These are phyloP conservation scores for Cyclotella kingstonii DNA, from an alignment of 108 stramenopile genomes.

Conservation along the genomic window DNA sequence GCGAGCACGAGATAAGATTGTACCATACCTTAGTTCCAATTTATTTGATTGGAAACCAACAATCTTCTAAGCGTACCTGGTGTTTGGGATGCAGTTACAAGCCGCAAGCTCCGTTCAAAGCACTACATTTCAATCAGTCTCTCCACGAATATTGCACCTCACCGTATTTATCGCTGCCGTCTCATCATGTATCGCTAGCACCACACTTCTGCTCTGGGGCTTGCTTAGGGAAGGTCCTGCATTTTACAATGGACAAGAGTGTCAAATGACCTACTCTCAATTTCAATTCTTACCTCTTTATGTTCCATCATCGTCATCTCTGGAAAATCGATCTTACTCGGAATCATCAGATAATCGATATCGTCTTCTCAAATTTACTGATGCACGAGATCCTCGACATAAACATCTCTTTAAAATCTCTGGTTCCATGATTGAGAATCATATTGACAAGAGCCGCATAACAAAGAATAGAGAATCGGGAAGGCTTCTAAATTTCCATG, in stretches of 20 bases:
- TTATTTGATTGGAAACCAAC: too few relatives aligned
- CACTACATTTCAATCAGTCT: too few relatives aligned
- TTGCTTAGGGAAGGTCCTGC: constrained; percentile 22
- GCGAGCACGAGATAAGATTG: too few relatives aligned
- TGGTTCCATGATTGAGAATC: constrained; percentile 20
- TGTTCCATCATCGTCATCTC: constrained; percentile 17
- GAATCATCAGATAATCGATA: constrained; percentile 23
- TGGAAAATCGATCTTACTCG: background rate
- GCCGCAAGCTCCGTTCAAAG: too few relatives aligned
- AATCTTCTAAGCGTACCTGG: too few relatives aligned
- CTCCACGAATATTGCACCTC: too few relatives aligned
- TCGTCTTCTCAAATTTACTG: constrained; percentile 68
- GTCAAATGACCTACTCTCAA: constrained; percentile 72
- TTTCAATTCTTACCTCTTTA: constrained; percentile 40
- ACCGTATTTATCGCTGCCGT: constrained; percentile 3
- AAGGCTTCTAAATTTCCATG: constrained; percentile 24
- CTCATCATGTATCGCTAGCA: constrained; percentile 18
- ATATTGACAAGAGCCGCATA: constrained; percentile 2
- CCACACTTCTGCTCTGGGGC: constrained; percentile 26
- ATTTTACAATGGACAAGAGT: constrained; percentile 69
- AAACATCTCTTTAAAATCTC: constrained; percentile 27
- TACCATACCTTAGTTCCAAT: too few relatives aligned
- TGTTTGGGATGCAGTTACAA: too few relatives aligned
- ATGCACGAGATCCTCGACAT: constrained; percentile 68
- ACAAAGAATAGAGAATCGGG: constrained; percentile 7